Evolutionary conservation across 441 rosid species (phyloP), one percentile per base, ranked within the genome.

Genomic region (Mallotus japonicus): DNA sequence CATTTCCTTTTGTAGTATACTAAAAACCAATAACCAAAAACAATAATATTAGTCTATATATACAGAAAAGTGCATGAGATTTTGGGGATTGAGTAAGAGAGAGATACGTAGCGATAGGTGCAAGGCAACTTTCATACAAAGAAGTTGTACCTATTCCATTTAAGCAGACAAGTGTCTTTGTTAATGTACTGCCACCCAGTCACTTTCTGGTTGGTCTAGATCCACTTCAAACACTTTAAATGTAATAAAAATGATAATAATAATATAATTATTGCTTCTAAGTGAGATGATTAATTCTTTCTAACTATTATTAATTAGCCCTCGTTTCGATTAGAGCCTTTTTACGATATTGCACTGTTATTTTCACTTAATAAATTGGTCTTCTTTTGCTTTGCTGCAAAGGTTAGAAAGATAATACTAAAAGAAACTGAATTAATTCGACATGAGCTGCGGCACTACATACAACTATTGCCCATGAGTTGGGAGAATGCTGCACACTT

Each of bases 61-160:
- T 12, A 17, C 0, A 40, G 17, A 10, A 32, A 51, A 53, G 54
- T 72, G 74, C 78, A 77, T 73, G 78, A 71, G 14, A 3, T 28
- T 8, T 44, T 6, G 55, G 37, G 63, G 75, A 76, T 80, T 67
- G 83, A 77, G 85, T 71, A 78, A 72, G 64, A 20, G 22, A 28
- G 68, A 75, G 75, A 85, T 86, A 84, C 92, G 87, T 87, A 81
- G 86, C 80, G 89, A 90, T 77, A 75, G 94, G 89, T 89, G 90
- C 88, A 90, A 85, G 90, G 89, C 73, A 82, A 68, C 88, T 42
- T 69, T 88, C 90, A 70, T 74, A 82, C 44, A 65, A 50, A 72
- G 47, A 84, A 71, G 80, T 81, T 76, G 79, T 75, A 80, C 81
- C 83, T 61, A 67, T 60, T 62, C 56, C 16, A 55, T 19, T 60